Base-by-base conservation (phyloP, 2,329 filamentous ascomycete genomes). In the Ceratocystis lukuohia region DNA sequence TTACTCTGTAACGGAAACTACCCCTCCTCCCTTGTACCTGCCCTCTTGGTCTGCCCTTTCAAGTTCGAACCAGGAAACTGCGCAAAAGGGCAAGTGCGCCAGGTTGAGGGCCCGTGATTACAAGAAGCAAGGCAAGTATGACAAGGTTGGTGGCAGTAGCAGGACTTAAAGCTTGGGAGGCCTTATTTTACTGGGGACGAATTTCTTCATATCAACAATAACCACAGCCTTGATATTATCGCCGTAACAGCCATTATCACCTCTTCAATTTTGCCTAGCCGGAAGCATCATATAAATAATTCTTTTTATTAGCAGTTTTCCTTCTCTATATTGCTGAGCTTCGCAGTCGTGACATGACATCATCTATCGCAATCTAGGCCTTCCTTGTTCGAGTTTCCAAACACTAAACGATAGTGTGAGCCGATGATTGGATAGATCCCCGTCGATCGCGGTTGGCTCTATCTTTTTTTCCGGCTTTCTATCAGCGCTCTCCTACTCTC, bases 261-360 rank as follows among this genome's bases (percentile, higher is more conserved):
- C 48, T 53, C n/a, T 22, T 53, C 12, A 3, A 53, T 20, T 53
- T 53, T 53, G 48, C n/a, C n/a, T 53, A n/a, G 37, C 37, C 37
- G 37, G 37, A n/a, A 53, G 8, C 48, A 53, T 53, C 48, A 53
- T 28, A 53, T 53, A 22, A 15, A 53, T 10, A 53, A 28, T 53
- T 25, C 56, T 59, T 59, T 59, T 59, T 33, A 53, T 37, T 28
- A 5, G 8, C 48, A n/a, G 59, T 46, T 63, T 50, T 45, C 33
- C 25, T 50, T 15, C 22, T 3, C 50, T 53, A 33, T 37, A 45
- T 53, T 45, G 62, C 37, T 22, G 15, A 25, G 30, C 41, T 28
- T 10, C 46, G 22, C 22, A 25, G 61, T 64, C 15, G 50, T 44
- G 53, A 46, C 41, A 67, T 67, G 64, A 68, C 44, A 68, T 68